Base-by-base conservation (phyloP, 1,284 basidiomycete genomes). In the Sporisorium sorghi region DNA sequence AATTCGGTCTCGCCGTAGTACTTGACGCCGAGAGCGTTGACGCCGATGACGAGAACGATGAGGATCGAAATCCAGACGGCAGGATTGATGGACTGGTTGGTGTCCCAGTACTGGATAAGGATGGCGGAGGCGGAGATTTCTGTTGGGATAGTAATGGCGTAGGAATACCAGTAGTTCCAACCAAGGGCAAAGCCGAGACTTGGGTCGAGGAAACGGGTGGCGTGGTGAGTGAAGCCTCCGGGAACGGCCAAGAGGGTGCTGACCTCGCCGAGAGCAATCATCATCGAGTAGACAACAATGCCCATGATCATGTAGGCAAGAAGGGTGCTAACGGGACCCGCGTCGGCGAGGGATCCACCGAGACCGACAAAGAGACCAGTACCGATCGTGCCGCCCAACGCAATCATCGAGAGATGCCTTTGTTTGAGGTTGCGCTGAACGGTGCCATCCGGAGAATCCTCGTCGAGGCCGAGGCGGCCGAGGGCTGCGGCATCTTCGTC, bases 201-300 rank as follows among this genome's bases (percentile, higher is more conserved):
- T 6, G 90, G 90, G 79, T 92, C 90, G 26, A 93, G 90, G 81
- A 93, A 93, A 43, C 91, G 90, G 72, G 89, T 89, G 5, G 92
- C 91, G 40, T 93, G 87, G 52, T 88, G 90, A 83, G 94, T 91
- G 83, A 93, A 92, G 6, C 92, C 90, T 67, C 90, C 91, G 50
- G 87, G 72, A 66, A 88, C 86, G 40, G 86, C 85, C 42, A 92
- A 87, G 76, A 88, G 91, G 5, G 85, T 79, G 57, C 85, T 78
- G 82, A 87, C 84, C 67, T 87, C 86, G 17, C 86, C 86, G n/a
- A 87, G 82, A 9, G 83, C 85, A 26, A 86, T 79, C 82, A 85
- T 83, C 40, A 85, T 76, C n/a, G 77, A 69, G 43, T 75, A 70
- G 15, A 78, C 67, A 58, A 81, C 63, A 14, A 77, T 28, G 47